Base-by-base conservation (phyloP, 345 rosid genomes). In the Linum trigynum region DNA sequence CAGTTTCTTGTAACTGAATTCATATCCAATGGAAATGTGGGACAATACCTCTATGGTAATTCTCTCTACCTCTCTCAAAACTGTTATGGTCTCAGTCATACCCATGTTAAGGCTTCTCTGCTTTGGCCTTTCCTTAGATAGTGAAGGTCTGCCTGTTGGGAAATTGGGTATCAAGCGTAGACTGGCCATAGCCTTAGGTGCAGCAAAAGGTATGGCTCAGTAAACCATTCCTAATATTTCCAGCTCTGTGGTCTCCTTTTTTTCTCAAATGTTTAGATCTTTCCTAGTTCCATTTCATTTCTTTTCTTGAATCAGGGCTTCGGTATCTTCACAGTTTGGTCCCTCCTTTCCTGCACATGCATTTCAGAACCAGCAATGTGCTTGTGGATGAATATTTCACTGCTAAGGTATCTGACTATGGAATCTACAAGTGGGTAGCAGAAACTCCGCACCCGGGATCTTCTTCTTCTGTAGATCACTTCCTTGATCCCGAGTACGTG, bases 401-500 rank as follows among this genome's bases (percentile, higher is more conserved):
- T 23, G 32, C 32, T 23, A 23, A 23, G 32, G 32, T 40, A 81
- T 76, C 83, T 35, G 83, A 79, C 64, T 81, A 67, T 68, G 83
- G 83, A 56, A 63, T 79, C 50, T 66, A 68, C 53, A 74, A 64
- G 48, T 57, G 76, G 56, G 53, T 74, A 39, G 68, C 4, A 0
- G 76, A 73, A 5, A 61, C 43, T 64, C 68, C 48, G 23, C 71
- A 65, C 3, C 65, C 68, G 1, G 77, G 74, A 40, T 74, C 85
- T 65, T 76, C 85, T 72, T 81, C 83, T 50, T 65, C 81, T 36
- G 32, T 65, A 5, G 81, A 79, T 67, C 74, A 56, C 72, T 81
- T 81, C 63, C 72, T 74, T 3, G 83, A 79, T 67, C 85, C 85
- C 51, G 81, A 78, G 85, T 81, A 76, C 5, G 85, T 65, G 51